A percentile compares a stretch with the other conserved stretches of the same genome.
Conservation (phyloP, 2,329 filamentous ascomycete genomes). For the Stagonosporopsis chrysanthemi region DNA sequence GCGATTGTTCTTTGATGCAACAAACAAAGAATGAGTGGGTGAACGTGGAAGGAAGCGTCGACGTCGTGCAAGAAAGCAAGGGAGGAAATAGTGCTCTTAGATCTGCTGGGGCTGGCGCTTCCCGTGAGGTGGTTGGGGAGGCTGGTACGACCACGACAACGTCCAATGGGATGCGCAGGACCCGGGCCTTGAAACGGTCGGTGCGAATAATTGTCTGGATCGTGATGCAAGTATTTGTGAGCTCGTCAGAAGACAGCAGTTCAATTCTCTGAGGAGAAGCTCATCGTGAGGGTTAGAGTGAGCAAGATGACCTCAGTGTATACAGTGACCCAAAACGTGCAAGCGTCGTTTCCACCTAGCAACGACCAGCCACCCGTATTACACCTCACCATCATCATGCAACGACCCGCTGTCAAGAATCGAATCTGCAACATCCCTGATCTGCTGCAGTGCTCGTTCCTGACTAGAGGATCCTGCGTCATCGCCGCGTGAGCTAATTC, state of each 20-base stretch:
- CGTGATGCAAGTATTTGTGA: conserved; percentile 3
- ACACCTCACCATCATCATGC: conserved; percentile 6
- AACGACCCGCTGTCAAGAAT: conserved; percentile 8
- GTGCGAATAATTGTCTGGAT: neutral
- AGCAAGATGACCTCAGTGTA: conserved; percentile 3
- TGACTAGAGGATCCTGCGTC: conserved; percentile 16
- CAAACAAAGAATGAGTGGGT: conserved; percentile 16
- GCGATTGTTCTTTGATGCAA: conserved; percentile 16
- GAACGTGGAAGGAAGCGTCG: conserved; percentile 12
- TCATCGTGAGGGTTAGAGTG: neutral
- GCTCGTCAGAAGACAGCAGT: neutral
- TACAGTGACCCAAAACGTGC: neutral
- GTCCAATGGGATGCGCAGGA: conserved; percentile 5
- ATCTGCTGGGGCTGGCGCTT: conserved; percentile 36
- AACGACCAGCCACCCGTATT: conserved; percentile 13
- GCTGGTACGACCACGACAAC: conserved; percentile 9
- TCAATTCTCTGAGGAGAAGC: neutral
- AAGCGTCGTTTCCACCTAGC: neutral
- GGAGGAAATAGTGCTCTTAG: conserved; percentile 42
- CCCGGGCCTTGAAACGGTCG: neutral
- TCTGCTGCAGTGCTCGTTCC: conserved; percentile 11
- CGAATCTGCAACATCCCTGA: conserved; percentile 3
- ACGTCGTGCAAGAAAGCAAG: conserved; percentile 28
- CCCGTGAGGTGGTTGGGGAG: conserved; percentile 22
- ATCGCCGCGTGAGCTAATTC: conserved; percentile 10